A percentile compares a stretch with the other conserved stretches of the same genome.
Evolutionary conservation across 257 asterid species (phyloP).

Genomic region (Solanum phureja): DNA sequence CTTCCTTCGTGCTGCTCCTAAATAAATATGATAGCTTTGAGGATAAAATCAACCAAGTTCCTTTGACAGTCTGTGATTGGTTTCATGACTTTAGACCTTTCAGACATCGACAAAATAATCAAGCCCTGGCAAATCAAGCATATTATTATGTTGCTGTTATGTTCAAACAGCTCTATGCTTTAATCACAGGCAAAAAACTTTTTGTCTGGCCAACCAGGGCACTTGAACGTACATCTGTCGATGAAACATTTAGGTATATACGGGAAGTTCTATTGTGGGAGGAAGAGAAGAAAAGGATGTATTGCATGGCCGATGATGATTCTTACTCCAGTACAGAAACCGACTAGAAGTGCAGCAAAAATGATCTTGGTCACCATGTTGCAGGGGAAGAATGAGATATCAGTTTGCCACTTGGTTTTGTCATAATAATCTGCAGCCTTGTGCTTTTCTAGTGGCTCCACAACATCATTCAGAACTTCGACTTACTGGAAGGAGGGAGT

Average conservation of each 20-base stretch:
- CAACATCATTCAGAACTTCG: neutral
- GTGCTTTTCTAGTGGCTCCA: neutral
- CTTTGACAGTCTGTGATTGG: conserved; percentile 58
- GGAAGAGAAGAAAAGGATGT: conserved; percentile 22
- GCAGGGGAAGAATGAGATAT: neutral
- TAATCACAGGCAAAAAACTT: conserved; percentile 52
- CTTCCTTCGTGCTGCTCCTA: conserved; percentile 46
- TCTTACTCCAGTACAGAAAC: conserved; percentile 24
- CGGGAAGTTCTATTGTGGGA: conserved; percentile 65
- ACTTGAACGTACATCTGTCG: conserved; percentile 30
- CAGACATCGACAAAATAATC: conserved; percentile 20
- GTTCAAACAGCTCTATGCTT: conserved; percentile 44
- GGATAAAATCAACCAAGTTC: conserved; percentile 42
- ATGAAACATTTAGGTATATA: conserved; percentile 36
- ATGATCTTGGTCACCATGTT: neutral
- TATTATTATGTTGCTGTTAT: conserved; percentile 45
- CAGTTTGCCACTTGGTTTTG: neutral
- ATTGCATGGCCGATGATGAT: conserved; percentile 18
- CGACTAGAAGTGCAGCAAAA: neutral
- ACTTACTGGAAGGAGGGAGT: neutral
- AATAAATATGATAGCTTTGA: conserved; percentile 48
- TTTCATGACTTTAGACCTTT: conserved; percentile 55
- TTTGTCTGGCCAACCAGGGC: conserved; percentile 35
- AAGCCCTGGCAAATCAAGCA: conserved; percentile 44
- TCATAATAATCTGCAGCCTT: neutral